Percentiles rank a stretch among this genome's conserved stretches.
phyloP scores from a whole-genome alignment of 176 grass and related monocot species.

The Aegilops bicornis region DNA sequence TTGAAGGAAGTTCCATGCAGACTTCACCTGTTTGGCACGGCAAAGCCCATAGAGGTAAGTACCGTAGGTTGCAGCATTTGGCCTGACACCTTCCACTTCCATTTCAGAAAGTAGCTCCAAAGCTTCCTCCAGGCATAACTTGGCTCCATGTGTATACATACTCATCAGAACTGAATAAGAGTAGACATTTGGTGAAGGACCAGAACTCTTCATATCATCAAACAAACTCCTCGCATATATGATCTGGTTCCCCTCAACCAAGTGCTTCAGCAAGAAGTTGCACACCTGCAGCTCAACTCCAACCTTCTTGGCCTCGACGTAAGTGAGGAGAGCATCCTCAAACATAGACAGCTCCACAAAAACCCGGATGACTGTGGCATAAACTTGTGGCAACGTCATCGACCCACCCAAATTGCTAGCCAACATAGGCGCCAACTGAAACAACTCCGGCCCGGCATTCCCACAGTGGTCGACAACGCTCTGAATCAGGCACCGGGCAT shows the following conservation, averaged over 20 bases:
- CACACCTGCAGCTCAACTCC: conserved; percentile 46
- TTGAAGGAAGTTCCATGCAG: conserved; percentile 60
- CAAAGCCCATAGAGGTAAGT: conserved; percentile 70
- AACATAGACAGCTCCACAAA: conserved; percentile 48
- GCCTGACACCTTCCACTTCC: conserved; percentile 37
- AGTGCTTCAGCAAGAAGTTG: conserved; percentile 69
- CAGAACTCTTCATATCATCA: conserved; percentile 57
- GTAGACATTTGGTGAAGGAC: conserved; percentile 56
- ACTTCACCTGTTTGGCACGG: conserved; percentile 24
- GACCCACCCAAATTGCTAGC: conserved; percentile 36
- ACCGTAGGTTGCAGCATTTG: conserved; percentile 59
- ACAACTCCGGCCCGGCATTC: conserved; percentile 45
- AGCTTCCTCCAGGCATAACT: conserved; percentile 44
- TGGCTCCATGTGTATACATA: conserved; percentile 47
- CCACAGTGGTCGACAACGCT: conserved; percentile 42
- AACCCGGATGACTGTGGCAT: conserved; percentile 45
- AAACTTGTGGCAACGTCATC: conserved; percentile 51
- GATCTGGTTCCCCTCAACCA: conserved; percentile 44
- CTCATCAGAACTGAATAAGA: conserved; percentile 63
- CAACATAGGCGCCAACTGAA: conserved; percentile 37
- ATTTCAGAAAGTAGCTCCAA: conserved; percentile 52
- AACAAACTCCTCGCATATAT: conserved; percentile 47
- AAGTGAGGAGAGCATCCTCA: conserved; percentile 62
- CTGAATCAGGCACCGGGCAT: conserved; percentile 38
- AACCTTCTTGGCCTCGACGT: conserved; percentile 47